phyloP scores from a whole-genome alignment of 202 grass and related monocot genomes.

The Panicum virgatum region DNA sequence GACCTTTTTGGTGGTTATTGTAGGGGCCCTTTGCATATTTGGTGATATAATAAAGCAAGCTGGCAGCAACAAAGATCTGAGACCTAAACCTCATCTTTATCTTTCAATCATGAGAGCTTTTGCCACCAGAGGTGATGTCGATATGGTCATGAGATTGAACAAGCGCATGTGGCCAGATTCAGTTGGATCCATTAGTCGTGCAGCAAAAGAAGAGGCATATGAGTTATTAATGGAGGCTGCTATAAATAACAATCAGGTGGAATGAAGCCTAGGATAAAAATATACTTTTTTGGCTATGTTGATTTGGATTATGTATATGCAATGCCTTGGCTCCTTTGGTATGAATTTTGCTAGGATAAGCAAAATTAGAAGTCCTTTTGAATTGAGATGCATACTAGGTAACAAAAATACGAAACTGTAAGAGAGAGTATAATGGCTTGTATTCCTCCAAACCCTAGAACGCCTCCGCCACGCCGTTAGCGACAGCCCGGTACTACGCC shows the following conservation, averaged over 20 bases:
- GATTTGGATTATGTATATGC: constrained; percentile 18
- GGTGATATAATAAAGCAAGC: constrained; percentile 87
- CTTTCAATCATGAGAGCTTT: constrained; percentile 91
- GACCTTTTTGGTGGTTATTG: constrained; percentile 15
- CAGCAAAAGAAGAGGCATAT: constrained; percentile 61
- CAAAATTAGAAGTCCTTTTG: neutral
- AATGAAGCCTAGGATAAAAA: constrained; percentile 3
- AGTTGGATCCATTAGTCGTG: constrained; percentile 71
- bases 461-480: too few species aligned
- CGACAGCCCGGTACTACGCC: too few species aligned
- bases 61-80: constrained; percentile 66
- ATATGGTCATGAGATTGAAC: constrained; percentile 70
- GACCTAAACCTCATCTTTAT: constrained; percentile 87
- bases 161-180: constrained; percentile 82
- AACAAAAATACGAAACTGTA: neutral
- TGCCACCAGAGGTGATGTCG: constrained; percentile 75
- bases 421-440: too few species aligned
- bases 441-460: too few species aligned
- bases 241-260: constrained; percentile 85
- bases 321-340: constrained; percentile 8
- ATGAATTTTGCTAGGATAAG: constrained; percentile 4
- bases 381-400: constrained; percentile 21
- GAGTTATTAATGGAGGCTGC: constrained; percentile 96
- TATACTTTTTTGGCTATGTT: constrained; percentile 3
- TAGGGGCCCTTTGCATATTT: constrained; percentile 92